phyloP scores from a whole-genome alignment of 352 stramenopile species.

The Pythium apleroticum region DNA sequence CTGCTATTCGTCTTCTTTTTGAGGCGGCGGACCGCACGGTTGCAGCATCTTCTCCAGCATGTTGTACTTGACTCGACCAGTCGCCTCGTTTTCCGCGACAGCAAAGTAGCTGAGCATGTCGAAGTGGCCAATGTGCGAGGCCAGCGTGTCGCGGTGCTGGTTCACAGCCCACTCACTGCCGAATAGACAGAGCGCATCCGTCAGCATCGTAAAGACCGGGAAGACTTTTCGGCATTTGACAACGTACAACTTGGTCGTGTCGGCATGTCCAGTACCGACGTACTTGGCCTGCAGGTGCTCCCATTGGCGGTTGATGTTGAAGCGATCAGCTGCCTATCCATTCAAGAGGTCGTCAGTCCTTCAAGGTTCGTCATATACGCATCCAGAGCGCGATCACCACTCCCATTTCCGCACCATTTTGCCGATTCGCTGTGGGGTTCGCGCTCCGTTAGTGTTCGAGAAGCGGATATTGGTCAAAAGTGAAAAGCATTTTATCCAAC shows the following conservation, averaged over 20 bases:
- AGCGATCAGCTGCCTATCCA: constrained; percentile 76
- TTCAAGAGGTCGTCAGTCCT: neutral
- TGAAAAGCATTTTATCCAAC: neutral
- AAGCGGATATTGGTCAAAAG: neutral
- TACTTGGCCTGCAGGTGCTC: constrained; percentile 95
- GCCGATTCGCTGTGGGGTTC: neutral
- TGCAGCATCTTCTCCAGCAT: constrained; percentile 92
- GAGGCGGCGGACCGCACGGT: constrained; percentile 68
- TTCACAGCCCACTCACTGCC: constrained; percentile 97
- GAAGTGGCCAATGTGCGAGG: constrained; percentile 96
- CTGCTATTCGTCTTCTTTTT: constrained; percentile 73
- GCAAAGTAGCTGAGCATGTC: constrained; percentile 98
- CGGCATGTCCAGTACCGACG: constrained; percentile 94
- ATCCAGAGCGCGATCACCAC: neutral
- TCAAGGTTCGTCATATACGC: neutral
- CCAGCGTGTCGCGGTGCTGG: constrained; percentile 97
- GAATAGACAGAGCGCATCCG: neutral
- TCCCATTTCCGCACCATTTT: constrained; percentile 1
- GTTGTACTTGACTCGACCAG: constrained; percentile 90
- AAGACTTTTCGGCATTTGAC: no score
- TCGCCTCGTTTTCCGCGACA: constrained; percentile 96
- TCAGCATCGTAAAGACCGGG: no score
- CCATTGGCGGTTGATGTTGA: constrained; percentile 93
- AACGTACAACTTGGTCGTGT: constrained; percentile 96
- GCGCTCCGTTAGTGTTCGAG: neutral